These are phyloP conservation scores for Glaciozyma martinii DNA, from an alignment of 768 basidiomycete genomes.

Conservation along the genomic window DNA sequence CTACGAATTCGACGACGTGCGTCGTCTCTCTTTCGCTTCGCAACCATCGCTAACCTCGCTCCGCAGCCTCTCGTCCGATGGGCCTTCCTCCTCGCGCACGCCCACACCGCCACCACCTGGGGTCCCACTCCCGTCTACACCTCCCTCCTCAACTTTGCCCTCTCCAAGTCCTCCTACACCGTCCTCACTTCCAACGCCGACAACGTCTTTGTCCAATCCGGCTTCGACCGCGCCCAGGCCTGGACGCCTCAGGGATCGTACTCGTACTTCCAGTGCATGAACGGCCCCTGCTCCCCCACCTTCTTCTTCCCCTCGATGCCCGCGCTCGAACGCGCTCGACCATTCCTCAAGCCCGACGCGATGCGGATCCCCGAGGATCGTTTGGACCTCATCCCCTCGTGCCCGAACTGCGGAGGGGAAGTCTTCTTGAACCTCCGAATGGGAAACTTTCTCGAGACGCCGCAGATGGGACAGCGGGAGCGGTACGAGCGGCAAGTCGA, in stretches of 20 bases:
- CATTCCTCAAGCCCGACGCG: background rate
- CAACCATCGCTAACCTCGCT: background rate
- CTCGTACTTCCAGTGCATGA: conserved; percentile 6
- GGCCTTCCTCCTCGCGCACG: conserved; percentile 9
- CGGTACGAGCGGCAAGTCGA: background rate
- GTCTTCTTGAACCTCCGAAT: conserved; percentile 9
- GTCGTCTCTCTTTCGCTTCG: background rate
- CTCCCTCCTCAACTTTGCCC: background rate
- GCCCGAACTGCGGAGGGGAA: conserved; percentile 1
- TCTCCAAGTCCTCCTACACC: background rate
- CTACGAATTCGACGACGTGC: conserved; percentile 3
- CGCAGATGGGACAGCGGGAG: background rate
- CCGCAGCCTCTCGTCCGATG: conserved; percentile 6
- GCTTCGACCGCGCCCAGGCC: background rate
- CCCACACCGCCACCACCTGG: background rate
- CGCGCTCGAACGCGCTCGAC: background rate
- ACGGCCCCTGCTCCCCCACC: background rate
- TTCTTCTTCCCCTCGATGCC: background rate
- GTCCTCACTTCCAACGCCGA: conserved; percentile 14
- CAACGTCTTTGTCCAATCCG: background rate
- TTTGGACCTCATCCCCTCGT: conserved; percentile 3
- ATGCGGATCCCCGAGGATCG: conserved; percentile 8
- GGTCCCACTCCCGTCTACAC: background rate
- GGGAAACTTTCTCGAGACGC: conserved; percentile 2
- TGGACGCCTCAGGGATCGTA: conserved; percentile 5